Percentiles rank a stretch among this genome's conserved stretches.
Evolutionary conservation across 352 stramenopile species (phyloP).

Genomic region (Pythium scleroteichum): DNA sequence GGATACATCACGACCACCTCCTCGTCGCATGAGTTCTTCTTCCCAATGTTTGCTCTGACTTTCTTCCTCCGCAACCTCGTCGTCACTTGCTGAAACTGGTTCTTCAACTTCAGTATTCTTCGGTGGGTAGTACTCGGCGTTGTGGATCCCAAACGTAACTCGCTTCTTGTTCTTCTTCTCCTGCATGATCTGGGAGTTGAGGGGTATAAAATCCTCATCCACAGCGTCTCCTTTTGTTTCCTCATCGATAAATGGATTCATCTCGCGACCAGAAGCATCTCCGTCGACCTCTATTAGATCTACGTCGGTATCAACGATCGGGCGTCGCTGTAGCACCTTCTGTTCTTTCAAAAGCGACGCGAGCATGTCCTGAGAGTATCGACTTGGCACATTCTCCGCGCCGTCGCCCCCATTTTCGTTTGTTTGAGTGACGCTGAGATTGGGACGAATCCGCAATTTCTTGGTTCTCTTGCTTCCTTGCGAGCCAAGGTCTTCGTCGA

Average conservation of each 20-base stretch:
- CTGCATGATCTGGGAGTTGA: constrained; percentile 49
- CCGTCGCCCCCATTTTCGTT: constrained; percentile 27
- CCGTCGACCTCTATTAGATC: constrained; percentile 12
- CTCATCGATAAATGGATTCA: constrained; percentile 21
- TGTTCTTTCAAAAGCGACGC: constrained; percentile 62
- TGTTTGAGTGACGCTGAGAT: constrained; percentile 36
- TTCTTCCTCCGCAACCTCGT: constrained; percentile 38
- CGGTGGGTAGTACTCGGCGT: constrained; percentile 24
- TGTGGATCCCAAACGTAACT: constrained; percentile 64
- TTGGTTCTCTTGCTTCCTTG: constrained; percentile 29
- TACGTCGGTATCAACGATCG: not conserved
- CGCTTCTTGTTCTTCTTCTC: constrained; percentile 44
- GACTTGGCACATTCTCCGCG: not conserved
- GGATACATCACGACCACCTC: constrained; percentile 41
- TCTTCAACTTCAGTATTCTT: constrained; percentile 53
- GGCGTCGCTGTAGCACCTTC: constrained; percentile 45
- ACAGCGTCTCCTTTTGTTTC: constrained; percentile 35
- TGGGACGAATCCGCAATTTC: constrained; percentile 74
- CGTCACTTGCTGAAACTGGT: constrained; percentile 24
- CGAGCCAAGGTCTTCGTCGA: constrained; percentile 38
- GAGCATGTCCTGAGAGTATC: constrained; percentile 65
- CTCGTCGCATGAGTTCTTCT: constrained; percentile 73
- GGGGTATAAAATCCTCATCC: constrained; percentile 63
- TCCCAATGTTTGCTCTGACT: constrained; percentile 60
- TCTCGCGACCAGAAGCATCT: not conserved